Base-by-base conservation (phyloP, 768 basidiomycete species). In the Naganishia friedmannii region DNA sequence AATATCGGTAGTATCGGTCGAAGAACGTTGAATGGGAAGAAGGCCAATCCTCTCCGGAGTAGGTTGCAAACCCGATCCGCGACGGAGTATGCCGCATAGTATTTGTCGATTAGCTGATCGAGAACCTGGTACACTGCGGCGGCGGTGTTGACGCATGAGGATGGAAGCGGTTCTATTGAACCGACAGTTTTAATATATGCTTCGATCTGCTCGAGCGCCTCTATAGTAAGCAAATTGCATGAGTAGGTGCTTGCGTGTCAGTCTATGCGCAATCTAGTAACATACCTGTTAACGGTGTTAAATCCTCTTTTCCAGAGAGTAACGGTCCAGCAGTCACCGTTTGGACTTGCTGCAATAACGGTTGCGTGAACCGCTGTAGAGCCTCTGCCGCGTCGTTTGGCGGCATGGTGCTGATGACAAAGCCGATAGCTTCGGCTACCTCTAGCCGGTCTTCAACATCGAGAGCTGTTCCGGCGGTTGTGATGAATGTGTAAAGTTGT, bases 351-450 rank as follows among this genome's bases (percentile, higher is more conserved):
- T 88, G 84, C 28, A 99, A 83, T 68, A 96, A 88, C 74, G 94
- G 94, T 73, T 90, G 83, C 34, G 90, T 87, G 79, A 99, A 99
- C 17, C 88, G 88, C 72, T 88, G 88, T 53, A 99, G 86, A 1
- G 91, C 92, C 74, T 88, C 87, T 0, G 93, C 91, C 13, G 92
- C 92, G 71, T 88, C 87, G 66, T 88, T 87, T 85, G 94, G 90
- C 1, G 90, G 88, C 93, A 98, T 97, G 0, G 89, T 90, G 57
- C 90, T 90, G 68, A 99, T 94, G 67, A 99, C 91, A 81, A 91
- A 88, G 5, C 92, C 93, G 74, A 98, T 93, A 17, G 94, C 96
- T 78, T 96, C 93, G 76, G 94, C 93, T 21, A 99, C 89, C 80
- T 94, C 90, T 57, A 91, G 86, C 75, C 88, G 87, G 80, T 98